Evolutionary conservation across 1,139 yeast genomes (phyloP), one percentile per base, ranked within the genome.

Genomic region (Blastobotrys raffinosifermentans): DNA sequence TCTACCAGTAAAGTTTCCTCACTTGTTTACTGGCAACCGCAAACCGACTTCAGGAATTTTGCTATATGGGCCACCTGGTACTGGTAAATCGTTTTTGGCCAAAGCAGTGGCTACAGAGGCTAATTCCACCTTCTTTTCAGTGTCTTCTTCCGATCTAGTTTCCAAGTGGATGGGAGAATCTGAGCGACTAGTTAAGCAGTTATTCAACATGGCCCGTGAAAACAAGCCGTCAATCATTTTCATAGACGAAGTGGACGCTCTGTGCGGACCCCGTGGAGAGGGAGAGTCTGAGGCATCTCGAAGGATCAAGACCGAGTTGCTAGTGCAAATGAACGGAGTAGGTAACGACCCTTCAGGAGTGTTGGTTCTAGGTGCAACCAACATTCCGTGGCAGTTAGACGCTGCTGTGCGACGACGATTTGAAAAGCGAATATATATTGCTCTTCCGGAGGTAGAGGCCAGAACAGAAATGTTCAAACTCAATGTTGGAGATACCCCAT

Each of bases 141-240:
- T 91, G 2, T 83, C 95, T 13, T 86, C 96, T 0, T 83, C 95
- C 8, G 97, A 91, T 60, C 72, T 91, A 54, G 96, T 93, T 3
- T 81, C 94, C 47, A 93, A 91, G 61, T 91, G 97, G 97, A 89
- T 91, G 97, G 99, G 99, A 50, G 98, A 91, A 59, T 79, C 91
- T 19, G 97, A 91, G 63, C 77, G 96, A 64, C 74, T 91, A 44
- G 98, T 91, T 21, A 89, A 89, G 58, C 97, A 91, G 57, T 69
- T 91, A 48, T 91, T 91, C 62, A 75, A 83, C 30, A 85, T 91
- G 95, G 99, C 99, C 2, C 71, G 97, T 48, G 98, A 91, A 59
- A 83, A 80, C 55, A 87, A 86, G 54, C 98, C 98, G 0, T 78
- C 95, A 0, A 93, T 91, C 51, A 91, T 91, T 39, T 91, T 91